These are phyloP conservation scores for Chlorella sp. DNA, from an alignment of 139 green algal genomes.

Conservation along the genomic window DNA sequence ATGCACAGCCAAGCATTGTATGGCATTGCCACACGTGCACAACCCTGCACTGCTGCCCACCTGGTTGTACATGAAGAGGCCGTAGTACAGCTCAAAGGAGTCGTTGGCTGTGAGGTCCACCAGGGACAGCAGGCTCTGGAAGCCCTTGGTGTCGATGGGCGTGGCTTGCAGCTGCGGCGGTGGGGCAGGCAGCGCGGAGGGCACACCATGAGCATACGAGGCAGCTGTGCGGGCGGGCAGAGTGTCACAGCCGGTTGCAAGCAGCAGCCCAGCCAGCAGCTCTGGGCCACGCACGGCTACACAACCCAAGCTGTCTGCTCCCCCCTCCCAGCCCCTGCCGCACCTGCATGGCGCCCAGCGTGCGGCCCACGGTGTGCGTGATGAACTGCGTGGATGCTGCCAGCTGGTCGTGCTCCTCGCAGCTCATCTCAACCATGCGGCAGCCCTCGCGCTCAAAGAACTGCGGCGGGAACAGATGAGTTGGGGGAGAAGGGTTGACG, in stretches of 20 bases:
- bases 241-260: too few relatives aligned
- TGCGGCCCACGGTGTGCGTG: conserved; percentile 95
- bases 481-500: neutral
- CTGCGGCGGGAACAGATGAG: conserved; percentile 33
- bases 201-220: too few relatives aligned
- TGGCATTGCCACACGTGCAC: too few relatives aligned
- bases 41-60: too few relatives aligned
- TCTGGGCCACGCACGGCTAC: neutral
- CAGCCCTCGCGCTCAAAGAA: conserved; percentile 90
- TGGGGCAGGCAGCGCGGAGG: neutral
- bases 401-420: conserved; percentile 96
- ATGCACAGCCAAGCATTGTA: too few relatives aligned
- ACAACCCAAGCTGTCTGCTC: neutral
- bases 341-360: conserved; percentile 80
- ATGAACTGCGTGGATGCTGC: conserved; percentile 98
- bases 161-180: conserved; percentile 65
- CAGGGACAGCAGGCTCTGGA: conserved; percentile 92
- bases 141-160: conserved; percentile 96
- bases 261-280: too few relatives aligned
- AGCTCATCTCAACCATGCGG: conserved; percentile 98
- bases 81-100: conserved; percentile 99
- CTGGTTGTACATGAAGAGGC: conserved; percentile 99
- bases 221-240: too few relatives aligned
- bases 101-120: conserved; percentile 98
- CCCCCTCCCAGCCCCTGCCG: neutral